A percentile compares a stretch with the other conserved stretches of the same genome.
Evolutionary conservation across 1,284 basidiomycete species (phyloP).

Genomic region (Omphalotus olearius): DNA sequence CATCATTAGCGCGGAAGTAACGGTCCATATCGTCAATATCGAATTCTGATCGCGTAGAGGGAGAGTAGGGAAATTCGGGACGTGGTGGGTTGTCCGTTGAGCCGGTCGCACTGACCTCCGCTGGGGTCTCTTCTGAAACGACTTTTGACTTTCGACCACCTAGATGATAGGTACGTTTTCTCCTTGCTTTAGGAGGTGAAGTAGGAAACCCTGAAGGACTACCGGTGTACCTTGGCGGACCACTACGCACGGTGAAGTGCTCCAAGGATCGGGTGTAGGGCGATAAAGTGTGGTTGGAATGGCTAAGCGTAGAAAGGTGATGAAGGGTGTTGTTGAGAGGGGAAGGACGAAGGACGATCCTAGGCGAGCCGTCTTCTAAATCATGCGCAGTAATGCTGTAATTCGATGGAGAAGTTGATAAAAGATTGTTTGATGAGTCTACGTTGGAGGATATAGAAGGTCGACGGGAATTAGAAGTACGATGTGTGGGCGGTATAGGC

Average conservation of each 20-base stretch:
- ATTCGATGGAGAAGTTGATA: constrained; percentile 35
- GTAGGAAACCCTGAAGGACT: constrained; percentile 21
- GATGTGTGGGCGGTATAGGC: constrained; percentile 20
- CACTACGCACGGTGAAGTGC: constrained; percentile 87
- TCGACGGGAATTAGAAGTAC: constrained; percentile 31
- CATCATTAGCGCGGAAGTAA: constrained; percentile 51
- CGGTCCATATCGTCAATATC: constrained; percentile 81
- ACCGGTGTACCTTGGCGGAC: constrained; percentile 52
- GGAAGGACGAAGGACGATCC: constrained; percentile 67
- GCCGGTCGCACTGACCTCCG: not conserved
- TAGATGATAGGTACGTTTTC: constrained; percentile 73
- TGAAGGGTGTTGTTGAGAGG: constrained; percentile 70
- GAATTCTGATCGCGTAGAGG: constrained; percentile 29
- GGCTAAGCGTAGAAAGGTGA: constrained; percentile 78
- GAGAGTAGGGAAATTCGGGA: constrained; percentile 7
- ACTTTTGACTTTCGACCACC: constrained; percentile 38
- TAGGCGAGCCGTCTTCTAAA: constrained; percentile 36
- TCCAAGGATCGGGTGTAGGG: constrained; percentile 86
- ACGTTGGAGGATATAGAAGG: constrained; percentile 39
- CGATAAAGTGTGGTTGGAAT: constrained; percentile 87
- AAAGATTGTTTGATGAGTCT: constrained; percentile 22
- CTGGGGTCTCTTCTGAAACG: constrained; percentile 6
- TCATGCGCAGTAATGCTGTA: constrained; percentile 16
- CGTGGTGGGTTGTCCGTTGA: constrained; percentile 2
- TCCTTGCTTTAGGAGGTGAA: constrained; percentile 62